phyloP scores from a whole-genome alignment of 2,329 filamentous ascomycete genomes.

The Alternaria postmessia region DNA sequence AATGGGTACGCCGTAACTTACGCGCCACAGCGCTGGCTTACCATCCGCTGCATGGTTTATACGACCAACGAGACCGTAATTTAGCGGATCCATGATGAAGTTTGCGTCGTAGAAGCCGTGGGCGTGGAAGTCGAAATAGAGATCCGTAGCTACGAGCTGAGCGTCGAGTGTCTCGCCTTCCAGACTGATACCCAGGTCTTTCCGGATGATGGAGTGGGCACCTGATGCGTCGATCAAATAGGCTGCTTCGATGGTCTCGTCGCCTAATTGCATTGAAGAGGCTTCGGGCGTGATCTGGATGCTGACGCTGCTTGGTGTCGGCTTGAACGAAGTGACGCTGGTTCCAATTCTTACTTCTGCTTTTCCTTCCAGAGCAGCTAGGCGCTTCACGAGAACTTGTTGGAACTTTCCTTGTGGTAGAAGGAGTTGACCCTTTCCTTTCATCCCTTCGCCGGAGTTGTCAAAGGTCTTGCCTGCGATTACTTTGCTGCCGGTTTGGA shows the following conservation, averaged over 20 bases:
- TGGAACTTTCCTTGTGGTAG: constrained; percentile 46
- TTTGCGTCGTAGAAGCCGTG: constrained; percentile 53
- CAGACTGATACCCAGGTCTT: constrained; percentile 29
- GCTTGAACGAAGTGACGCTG: constrained; percentile 23
- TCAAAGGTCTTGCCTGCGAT: constrained; percentile 40
- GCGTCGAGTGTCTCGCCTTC: constrained; percentile 47
- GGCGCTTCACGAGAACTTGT: constrained; percentile 31
- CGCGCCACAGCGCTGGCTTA: constrained; percentile 49
- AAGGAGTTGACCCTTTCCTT: constrained; percentile 35
- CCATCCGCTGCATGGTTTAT: constrained; percentile 34
- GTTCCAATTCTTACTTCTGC: constrained; percentile 33
- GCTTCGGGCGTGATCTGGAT: constrained; percentile 18
- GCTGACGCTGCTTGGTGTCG: constrained; percentile 14
- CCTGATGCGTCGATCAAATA: constrained; percentile 47
- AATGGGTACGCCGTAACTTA: constrained; percentile 51
- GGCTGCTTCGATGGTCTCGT: constrained; percentile 27
- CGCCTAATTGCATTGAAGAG: constrained; percentile 3
- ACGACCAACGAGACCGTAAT: constrained; percentile 50
- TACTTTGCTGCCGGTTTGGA: constrained; percentile 32
- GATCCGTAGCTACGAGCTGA: constrained; percentile 52
- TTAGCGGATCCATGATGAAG: constrained; percentile 50
- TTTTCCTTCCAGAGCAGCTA: constrained; percentile 17
- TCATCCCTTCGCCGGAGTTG: constrained; percentile 30
- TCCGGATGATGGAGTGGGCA: constrained; percentile 33
- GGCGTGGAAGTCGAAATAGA: constrained; percentile 47